Conservation (phyloP, 148 eudicot genomes). For the Pouteria glomerata region DNA sequence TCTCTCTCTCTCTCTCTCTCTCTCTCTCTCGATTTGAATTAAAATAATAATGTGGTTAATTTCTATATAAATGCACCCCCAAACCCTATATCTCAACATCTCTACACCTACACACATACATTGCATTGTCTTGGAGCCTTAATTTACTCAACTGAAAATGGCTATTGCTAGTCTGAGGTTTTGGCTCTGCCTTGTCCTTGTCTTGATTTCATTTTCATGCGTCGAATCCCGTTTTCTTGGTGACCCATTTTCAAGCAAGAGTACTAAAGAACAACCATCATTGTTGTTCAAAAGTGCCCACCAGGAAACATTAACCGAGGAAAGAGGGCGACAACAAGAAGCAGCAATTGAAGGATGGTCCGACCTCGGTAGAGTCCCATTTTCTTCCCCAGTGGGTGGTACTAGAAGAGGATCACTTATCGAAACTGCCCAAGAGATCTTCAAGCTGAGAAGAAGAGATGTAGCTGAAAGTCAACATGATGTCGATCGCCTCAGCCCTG, state of each 20-base stretch:
- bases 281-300: too few species aligned
- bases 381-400: too few species aligned
- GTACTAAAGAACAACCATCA: too few species aligned
- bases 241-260: slow-evolving; percentile 10
- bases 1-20: too few species aligned
- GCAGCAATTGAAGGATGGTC: neutral
- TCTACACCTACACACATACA: neutral
- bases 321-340: neutral
- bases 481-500: slow-evolving; percentile 32
- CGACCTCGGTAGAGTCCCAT: neutral
- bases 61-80: slow-evolving; percentile 2
- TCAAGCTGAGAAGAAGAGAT: slow-evolving; percentile 22
- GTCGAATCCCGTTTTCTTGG: slow-evolving; percentile 10
- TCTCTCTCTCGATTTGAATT: too few species aligned
- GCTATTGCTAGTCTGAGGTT: slow-evolving; percentile 24
- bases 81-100: neutral
- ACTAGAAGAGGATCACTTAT: slow-evolving; percentile 18
- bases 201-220: slow-evolving; percentile 19
- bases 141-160: too few species aligned
- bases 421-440: slow-evolving; percentile 25
- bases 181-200: slow-evolving; percentile 28
- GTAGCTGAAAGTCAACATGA: slow-evolving; percentile 7
- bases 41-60: neutral
- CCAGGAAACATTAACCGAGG: too few species aligned
- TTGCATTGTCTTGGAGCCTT: neutral